Percentiles rank a stretch among this genome's conserved stretches.
These are phyloP conservation scores for Magnaporthales sp. DNA, from an alignment of 2,329 filamentous ascomycete genomes.

Conservation along the genomic window DNA sequence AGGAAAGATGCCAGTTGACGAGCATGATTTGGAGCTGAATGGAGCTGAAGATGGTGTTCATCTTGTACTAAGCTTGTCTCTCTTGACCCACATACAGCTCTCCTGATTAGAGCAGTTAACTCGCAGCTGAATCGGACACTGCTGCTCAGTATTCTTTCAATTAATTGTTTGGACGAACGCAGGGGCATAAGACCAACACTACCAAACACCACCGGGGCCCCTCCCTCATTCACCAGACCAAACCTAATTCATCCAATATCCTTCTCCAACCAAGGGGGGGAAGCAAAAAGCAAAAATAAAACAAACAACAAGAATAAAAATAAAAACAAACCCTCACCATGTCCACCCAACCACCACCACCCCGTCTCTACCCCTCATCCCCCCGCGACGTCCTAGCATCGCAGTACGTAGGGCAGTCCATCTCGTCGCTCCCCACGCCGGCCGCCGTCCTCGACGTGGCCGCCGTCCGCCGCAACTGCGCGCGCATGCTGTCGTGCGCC, in stretches of 20 bases:
- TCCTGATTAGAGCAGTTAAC: not conserved
- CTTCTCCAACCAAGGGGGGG: not conserved
- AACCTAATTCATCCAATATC: too few species aligned
- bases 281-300: not conserved
- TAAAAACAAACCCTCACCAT: not conserved
- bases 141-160: not conserved
- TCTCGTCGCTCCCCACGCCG: conserved; percentile 43
- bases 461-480: conserved; percentile 59
- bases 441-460: conserved; percentile 60
- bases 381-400: conserved; percentile 26
- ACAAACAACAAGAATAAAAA: not conserved
- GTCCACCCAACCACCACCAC: not conserved
- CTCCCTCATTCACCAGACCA: not conserved
- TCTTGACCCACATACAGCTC: not conserved
- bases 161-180: not conserved
- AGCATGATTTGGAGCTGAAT: not conserved
- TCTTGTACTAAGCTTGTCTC: not conserved
- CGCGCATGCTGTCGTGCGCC: conserved; percentile 24
- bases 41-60: not conserved
- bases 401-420: conserved; percentile 48
- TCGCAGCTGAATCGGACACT: not conserved
- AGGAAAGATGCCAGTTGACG: too few species aligned
- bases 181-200: not conserved
- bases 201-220: not conserved
- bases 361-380: conserved; percentile 4